A percentile compares a stretch with the other conserved stretches of the same genome.
These are phyloP conservation scores for Hyparrhenia diplandra DNA, from an alignment of 176 grass and related monocot species.

Conservation along the genomic window DNA sequence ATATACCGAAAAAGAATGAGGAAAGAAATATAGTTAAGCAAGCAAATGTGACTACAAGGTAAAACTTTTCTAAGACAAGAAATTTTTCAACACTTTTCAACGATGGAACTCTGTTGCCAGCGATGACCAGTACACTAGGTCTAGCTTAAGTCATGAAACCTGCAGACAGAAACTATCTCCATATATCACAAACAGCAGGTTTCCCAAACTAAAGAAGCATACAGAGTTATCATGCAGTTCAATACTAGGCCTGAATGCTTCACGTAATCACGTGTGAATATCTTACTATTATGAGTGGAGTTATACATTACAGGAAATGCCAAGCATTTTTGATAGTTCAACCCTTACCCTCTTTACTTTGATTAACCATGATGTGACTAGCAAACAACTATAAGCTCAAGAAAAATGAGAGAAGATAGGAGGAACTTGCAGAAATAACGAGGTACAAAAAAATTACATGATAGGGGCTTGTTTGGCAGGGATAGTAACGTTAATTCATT, in stretches of 20 bases:
- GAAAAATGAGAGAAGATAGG: not conserved
- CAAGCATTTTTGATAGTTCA: not conserved
- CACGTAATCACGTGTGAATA: not conserved
- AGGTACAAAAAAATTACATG: not conserved
- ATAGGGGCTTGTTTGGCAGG: not conserved
- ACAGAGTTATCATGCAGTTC: not conserved
- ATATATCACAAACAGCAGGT: not conserved
- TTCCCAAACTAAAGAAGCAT: not conserved
- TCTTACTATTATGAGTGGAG: not conserved
- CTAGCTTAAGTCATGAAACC: not conserved
- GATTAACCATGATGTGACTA: not conserved
- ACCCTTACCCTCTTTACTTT: not conserved
- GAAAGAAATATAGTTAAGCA: not conserved
- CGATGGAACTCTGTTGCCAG: not conserved
- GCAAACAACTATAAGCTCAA: not conserved
- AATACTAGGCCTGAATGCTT: not conserved
- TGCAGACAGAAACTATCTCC: not conserved
- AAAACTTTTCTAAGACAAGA: not conserved
- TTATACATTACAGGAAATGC: not conserved
- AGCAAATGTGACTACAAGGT: not conserved
- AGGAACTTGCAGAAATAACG: not conserved
- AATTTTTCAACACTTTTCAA: not conserved
- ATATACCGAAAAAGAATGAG: not conserved
- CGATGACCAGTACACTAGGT: not conserved
- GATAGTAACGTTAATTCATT: not conserved